Evolutionary conservation across 2,329 filamentous ascomycete species (phyloP), one percentile per base, ranked within the genome.

Genomic region (Alternaria metachromatica): DNA sequence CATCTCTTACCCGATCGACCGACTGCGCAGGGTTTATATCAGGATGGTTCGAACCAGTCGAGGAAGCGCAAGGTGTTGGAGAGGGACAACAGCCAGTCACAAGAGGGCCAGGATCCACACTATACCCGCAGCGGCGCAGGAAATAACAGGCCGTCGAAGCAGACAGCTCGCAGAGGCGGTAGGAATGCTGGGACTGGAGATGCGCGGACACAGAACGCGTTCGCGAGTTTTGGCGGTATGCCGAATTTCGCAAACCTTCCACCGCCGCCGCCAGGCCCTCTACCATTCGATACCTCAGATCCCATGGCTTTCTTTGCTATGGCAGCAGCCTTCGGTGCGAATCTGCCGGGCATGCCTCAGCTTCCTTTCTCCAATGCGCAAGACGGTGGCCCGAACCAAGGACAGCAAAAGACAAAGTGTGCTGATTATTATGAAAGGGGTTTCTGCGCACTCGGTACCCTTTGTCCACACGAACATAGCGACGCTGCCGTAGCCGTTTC

Each of bases 381-480:
- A 18, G 70, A 63, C 23, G 63, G 65, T 25, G 64, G 55, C 4
- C 63, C 68, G 18, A 49, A 23, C 25, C 62, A 56, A 7, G 59
- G 57, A n/a, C 46, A 46, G 56, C 75, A 57, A 72, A 82, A 70
- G 72, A 81, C 84, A 60, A 84, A 87, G 62, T 94, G 92, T 73
- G 84, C 87, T 61, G 89, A 93, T 76, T 93, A 91, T 71, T 90
- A 93, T 62, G 87, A 82, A 1, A 92, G 92, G 69, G 92, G 92
- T 0, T 92, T 87, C 72, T 94, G 92, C 74, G 85, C 88, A 6
- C 82, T 88, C 43, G 90, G 91, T 4, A 87, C 84, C 70, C 86
- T 84, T 21, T 94, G 92, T 78, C 85, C 84, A 43, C 93, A 87
- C 71, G 88, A 93, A 69, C 92, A 95, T 74, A 88, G 87, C 9